A percentile compares a stretch with the other conserved stretches of the same genome.
Conservation (phyloP, 208 protist genomes). For the Trypanosoma theileri region DNA sequence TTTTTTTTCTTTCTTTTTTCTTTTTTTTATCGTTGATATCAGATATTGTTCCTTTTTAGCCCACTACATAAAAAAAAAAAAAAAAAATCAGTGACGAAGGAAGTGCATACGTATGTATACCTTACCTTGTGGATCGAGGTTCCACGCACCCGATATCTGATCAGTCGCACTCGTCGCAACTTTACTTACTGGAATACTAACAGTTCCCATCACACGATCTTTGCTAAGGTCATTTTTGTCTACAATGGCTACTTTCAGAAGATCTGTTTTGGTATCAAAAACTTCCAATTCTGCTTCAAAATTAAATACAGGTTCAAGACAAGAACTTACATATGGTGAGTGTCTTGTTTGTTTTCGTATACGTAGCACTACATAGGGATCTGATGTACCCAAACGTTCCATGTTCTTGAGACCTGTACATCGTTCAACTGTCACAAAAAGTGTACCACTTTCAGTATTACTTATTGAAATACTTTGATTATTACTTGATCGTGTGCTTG, state of each 20-base stretch:
- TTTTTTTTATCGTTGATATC: no score
- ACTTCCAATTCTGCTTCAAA: constrained; percentile 61
- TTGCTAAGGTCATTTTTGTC: constrained; percentile 65
- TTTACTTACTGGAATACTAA: constrained; percentile 36
- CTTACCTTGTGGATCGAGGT: constrained; percentile 57
- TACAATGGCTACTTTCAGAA: constrained; percentile 49
- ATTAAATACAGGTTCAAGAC: constrained; percentile 66
- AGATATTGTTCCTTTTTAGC: no score
- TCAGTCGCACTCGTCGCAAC: constrained; percentile 28
- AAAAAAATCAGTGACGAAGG: constrained; percentile 34
- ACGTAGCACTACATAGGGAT: constrained; percentile 71
- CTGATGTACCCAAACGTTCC: constrained; percentile 54
- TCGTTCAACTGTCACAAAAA: constrained; percentile 62
- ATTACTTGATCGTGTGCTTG: constrained; percentile 25
- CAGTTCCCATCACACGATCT: constrained; percentile 65
- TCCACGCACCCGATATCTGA: constrained; percentile 37
- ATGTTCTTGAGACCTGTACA: constrained; percentile 57
- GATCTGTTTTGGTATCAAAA: constrained; percentile 37
- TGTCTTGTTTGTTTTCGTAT: constrained; percentile 37
- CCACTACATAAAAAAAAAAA: constrained; percentile 4
- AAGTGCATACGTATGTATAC: constrained; percentile 42
- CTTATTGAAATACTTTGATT: constrained; percentile 5
- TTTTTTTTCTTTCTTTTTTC: no score
- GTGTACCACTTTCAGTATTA: constrained; percentile 31
- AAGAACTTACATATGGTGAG: constrained; percentile 45